Conservation (phyloP, 176 grass and related monocot genomes). For the Carex scoparia region DNA sequence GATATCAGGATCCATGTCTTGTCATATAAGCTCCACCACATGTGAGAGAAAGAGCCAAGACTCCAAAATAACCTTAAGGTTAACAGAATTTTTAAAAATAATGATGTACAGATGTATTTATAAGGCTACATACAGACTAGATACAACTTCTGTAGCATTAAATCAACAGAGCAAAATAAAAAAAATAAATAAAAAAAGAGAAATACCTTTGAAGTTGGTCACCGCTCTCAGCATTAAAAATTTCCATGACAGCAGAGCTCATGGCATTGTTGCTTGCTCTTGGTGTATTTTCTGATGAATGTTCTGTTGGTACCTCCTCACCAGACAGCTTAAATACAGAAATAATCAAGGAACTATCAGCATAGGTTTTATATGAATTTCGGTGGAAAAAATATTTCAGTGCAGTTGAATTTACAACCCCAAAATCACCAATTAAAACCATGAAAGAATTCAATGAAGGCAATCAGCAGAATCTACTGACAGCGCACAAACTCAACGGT, state of each 20-base stretch:
- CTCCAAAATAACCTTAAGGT: slow-evolving; percentile 53
- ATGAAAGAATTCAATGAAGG: slow-evolving; percentile 13
- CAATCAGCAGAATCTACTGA: slow-evolving; percentile 26
- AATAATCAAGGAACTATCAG: slow-evolving; percentile 15
- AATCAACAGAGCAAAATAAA: neutral
- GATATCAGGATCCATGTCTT: slow-evolving; percentile 75
- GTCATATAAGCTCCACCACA: slow-evolving; percentile 82
- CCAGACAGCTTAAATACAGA: slow-evolving; percentile 26
- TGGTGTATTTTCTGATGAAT: slow-evolving; percentile 36
- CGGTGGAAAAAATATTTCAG: slow-evolving; percentile 19
- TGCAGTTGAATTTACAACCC: slow-evolving; percentile 3
- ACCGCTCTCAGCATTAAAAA: slow-evolving; percentile 48
- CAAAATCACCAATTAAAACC: slow-evolving; percentile 9
- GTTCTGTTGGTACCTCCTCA: slow-evolving; percentile 39
- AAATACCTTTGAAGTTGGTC: slow-evolving; percentile 62
- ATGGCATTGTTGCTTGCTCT: slow-evolving; percentile 51
- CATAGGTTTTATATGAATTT: slow-evolving; percentile 39
- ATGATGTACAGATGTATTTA: slow-evolving; percentile 1
- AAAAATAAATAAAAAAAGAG: neutral
- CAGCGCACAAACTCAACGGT: neutral
- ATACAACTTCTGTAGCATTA: neutral
- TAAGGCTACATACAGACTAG: neutral
- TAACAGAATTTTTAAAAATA: neutral
- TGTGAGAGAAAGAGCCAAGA: slow-evolving; percentile 39
- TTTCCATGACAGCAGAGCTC: slow-evolving; percentile 43